phyloP scores from a whole-genome alignment of 2,329 filamentous ascomycete genomes.

The Zymoseptoria tritici region DNA sequence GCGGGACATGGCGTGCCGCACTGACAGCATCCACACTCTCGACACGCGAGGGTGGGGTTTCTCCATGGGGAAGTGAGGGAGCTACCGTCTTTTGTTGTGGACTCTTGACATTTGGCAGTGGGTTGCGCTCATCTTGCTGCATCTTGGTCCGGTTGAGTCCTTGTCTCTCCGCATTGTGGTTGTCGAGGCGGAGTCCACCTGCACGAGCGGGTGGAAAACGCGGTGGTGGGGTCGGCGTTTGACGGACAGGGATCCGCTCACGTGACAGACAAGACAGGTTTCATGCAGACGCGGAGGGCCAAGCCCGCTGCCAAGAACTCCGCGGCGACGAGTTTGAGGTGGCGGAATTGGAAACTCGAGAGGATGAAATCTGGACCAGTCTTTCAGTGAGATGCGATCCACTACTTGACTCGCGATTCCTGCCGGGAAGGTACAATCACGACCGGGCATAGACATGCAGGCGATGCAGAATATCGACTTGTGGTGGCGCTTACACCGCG shows the following conservation, averaged over 20 bases:
- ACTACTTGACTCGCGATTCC: background rate
- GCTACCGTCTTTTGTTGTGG: background rate
- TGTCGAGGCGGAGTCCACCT: background rate
- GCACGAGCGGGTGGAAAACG: background rate
- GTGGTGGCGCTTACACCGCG: background rate
- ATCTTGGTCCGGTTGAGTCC: background rate
- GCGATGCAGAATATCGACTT: background rate
- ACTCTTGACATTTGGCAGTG: background rate
- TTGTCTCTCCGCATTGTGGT: background rate
- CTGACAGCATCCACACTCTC: background rate
- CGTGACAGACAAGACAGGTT: background rate
- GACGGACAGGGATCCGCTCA: background rate
- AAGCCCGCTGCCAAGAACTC: background rate
- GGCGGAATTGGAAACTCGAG: background rate
- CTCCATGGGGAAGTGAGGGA: background rate
- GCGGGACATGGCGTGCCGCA: background rate
- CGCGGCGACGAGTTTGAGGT: background rate
- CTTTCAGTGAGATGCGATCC: background rate
- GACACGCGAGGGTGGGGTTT: background rate
- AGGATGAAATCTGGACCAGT: background rate
- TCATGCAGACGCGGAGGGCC: background rate
- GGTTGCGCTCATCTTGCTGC: background rate
- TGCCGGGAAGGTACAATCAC: background rate
- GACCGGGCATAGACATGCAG: background rate
- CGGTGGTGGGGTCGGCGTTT: background rate